phyloP scores from a whole-genome alignment of 208 protist genomes.

The Porcisia deanei region DNA sequence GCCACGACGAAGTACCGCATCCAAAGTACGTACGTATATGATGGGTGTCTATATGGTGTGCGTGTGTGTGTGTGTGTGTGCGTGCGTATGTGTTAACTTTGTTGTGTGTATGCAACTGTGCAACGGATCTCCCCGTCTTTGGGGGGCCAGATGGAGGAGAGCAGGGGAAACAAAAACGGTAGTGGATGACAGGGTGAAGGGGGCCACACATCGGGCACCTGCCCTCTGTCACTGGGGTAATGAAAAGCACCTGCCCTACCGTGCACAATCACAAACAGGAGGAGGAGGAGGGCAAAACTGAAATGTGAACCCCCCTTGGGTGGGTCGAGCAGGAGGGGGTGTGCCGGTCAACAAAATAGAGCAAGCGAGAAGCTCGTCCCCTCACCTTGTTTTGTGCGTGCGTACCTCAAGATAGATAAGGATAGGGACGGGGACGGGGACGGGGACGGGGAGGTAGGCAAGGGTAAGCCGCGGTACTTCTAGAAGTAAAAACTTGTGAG shows the following conservation, averaged over 20 bases:
- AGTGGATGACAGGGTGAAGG: neutral
- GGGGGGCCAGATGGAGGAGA: neutral
- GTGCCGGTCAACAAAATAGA: neutral
- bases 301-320: neutral
- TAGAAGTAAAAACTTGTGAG: neutral
- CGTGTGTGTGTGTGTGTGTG: neutral
- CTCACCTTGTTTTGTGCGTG: no score
- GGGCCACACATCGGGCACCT: neutral
- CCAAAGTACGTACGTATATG: neutral
- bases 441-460: neutral
- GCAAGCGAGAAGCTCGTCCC: no score
- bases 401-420: no score
- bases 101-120: neutral
- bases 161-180: neutral
- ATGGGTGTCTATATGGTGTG: neutral
- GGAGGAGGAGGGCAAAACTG: neutral
- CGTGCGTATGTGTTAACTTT: neutral
- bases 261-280: no score
- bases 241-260: neutral
- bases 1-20: conserved; percentile 57
- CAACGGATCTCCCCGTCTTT: neutral
- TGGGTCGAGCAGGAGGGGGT: neutral
- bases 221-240: neutral
- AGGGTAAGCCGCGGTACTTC: neutral
- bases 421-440: neutral